These are phyloP conservation scores for Tuctoria greenei DNA, from an alignment of 176 grass and related monocot species.

Conservation along the genomic window DNA sequence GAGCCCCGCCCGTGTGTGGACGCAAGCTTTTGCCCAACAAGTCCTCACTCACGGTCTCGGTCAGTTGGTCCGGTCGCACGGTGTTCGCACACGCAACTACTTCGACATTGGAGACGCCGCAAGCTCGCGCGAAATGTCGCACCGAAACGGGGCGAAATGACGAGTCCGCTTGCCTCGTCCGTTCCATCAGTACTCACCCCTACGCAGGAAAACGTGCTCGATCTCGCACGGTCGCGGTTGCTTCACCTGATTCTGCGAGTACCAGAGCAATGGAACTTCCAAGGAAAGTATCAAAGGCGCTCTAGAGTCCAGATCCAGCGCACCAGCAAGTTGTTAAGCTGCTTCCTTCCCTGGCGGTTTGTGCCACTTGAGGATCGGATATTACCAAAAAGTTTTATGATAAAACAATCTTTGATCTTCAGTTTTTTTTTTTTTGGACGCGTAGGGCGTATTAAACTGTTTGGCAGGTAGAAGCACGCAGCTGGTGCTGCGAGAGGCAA, in stretches of 20 bases:
- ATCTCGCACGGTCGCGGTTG: background rate
- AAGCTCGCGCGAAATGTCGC: background rate
- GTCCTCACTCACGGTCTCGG: background rate
- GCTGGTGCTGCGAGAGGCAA: background rate
- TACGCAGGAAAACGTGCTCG: background rate
- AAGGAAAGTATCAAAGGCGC: slow-evolving; percentile 32
- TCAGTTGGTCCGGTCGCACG: background rate
- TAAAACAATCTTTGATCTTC: background rate
- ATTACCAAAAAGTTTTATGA: background rate
- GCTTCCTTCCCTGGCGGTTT: too few relatives aligned
- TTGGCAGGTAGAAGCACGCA: background rate
- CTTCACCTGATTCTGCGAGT: background rate
- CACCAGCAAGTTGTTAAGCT: background rate
- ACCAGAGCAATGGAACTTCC: slow-evolving; percentile 24
- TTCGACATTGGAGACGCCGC: background rate
- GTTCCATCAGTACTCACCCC: background rate
- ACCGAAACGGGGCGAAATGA: background rate
- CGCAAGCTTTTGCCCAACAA: background rate
- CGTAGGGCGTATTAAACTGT: background rate
- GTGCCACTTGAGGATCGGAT: background rate
- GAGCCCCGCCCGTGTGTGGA: slow-evolving; percentile 6
- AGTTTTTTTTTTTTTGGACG: background rate
- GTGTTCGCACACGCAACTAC: slow-evolving; percentile 5
- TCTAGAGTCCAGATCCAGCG: background rate
- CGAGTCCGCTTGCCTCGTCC: background rate